Evolutionary conservation across 306 rosid species (phyloP).

Genomic region (Begonia peltatifolia): DNA sequence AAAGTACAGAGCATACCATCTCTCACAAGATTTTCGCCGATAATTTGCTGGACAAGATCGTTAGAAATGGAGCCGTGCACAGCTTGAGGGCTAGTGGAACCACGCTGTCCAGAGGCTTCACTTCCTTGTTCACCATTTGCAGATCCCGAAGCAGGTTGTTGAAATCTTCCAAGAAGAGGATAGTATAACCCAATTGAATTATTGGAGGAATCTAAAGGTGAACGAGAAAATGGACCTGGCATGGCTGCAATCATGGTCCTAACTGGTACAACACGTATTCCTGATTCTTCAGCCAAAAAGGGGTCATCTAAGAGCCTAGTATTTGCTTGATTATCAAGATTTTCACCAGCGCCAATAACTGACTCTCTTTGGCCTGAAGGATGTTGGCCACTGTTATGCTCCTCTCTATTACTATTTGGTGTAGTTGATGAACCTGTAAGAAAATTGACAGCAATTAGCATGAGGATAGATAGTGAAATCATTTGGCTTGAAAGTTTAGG

Average conservation of each 20-base stretch:
- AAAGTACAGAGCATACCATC: conserved; percentile 34
- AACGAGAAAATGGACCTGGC: conserved; percentile 49
- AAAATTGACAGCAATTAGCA: neutral
- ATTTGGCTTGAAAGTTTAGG: neutral
- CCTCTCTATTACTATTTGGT: conserved; percentile 44
- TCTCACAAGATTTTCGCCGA: conserved; percentile 35
- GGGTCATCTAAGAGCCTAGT: conserved; percentile 38
- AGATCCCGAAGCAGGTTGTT: conserved; percentile 45
- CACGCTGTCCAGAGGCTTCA: conserved; percentile 43
- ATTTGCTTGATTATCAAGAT: conserved; percentile 37
- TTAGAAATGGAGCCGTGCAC: conserved; percentile 26
- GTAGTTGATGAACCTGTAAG: conserved; percentile 49
- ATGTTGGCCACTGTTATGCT: conserved; percentile 33
- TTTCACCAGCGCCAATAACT: conserved; percentile 22
- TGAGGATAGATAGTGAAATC: no score
- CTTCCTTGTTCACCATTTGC: conserved; percentile 42
- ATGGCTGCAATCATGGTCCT: conserved; percentile 83
- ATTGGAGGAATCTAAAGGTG: conserved; percentile 59
- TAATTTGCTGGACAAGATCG: conserved; percentile 32
- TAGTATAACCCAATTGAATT: conserved; percentile 66
- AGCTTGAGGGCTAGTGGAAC: conserved; percentile 15
- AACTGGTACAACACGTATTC: conserved; percentile 68
- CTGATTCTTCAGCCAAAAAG: conserved; percentile 45
- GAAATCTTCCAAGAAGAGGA: conserved; percentile 78
- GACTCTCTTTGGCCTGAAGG: conserved; percentile 48